Evolutionary conservation across 2,329 filamentous ascomycete genomes (phyloP), one percentile per base, ranked within the genome.

Genomic region (Cladosporium sp.): DNA sequence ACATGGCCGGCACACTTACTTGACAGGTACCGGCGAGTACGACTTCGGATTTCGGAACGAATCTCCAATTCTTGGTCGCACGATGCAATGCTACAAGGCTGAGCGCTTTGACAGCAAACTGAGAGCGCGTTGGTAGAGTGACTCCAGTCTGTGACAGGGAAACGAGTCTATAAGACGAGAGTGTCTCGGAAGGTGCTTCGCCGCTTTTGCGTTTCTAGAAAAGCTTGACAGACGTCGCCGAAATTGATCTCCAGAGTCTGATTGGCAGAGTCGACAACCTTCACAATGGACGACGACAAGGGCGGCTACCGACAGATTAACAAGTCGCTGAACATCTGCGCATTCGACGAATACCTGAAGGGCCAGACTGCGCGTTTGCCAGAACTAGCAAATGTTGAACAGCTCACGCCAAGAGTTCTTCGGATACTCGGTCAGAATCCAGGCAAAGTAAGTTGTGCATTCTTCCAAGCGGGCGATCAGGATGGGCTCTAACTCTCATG

Each of bases 241-340:
- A 25, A 25, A 25, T 25, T 25, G 25, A 39, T 19, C 12, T 34
- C 25, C n/a, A n/a, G n/a, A n/a, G n/a, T 49, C 11, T 17, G 50
- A 3, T 57, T 54, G 42, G 38, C 51, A 52, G 15, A n/a, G 12
- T 8, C 42, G 20, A 45, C 8, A 45, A 7, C 6, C 11, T 25
- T 39, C 55, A 58, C 20, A 8, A 66, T 64, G 61, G 58, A 36
- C 39, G 58, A 19, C 28, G 45, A 50, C 17, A 34, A 60, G 47
- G 64, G 65, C n/a, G 65, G 64, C 5, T 67, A 67, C 42, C 57
- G 60, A 12, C 65, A 67, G 45, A 67, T 66, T 52, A 67, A 67
- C 60, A 66, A 66, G 39, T 55, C 64, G 7, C 42, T 67, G 59
- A 65, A 67, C 56, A 65, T 61, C 28, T 61, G 59, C 28, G 61